Evolutionary conservation across 2,329 filamentous ascomycete species (phyloP).

Genomic region (Nemania diffusa): DNA sequence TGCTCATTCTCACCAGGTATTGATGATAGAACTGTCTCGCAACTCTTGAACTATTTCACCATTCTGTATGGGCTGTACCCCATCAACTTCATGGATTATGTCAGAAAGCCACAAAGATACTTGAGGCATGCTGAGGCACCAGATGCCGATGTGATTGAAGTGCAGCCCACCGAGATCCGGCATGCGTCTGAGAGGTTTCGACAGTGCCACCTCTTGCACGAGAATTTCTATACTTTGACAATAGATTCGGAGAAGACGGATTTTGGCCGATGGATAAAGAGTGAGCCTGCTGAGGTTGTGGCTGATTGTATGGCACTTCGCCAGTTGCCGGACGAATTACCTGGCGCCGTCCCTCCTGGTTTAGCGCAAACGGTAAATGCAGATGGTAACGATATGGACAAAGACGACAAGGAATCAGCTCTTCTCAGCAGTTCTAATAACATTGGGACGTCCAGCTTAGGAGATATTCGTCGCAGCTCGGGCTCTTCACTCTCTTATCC

Average conservation of each 20-base stretch:
- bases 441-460: constrained; percentile 41
- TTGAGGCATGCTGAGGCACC: constrained; percentile 77
- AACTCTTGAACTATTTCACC: constrained; percentile 80
- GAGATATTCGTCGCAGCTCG: constrained; percentile 64
- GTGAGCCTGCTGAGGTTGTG: constrained; percentile 81
- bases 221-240: constrained; percentile 85
- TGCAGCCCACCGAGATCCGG: constrained; percentile 81
- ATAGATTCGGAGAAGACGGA: constrained; percentile 83
- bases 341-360: constrained; percentile 36
- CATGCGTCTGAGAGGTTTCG: constrained; percentile 80
- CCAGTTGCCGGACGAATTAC: constrained; percentile 44
- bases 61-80: constrained; percentile 86
- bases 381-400: constrained; percentile 48
- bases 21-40: constrained; percentile 70
- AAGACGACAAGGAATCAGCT: constrained; percentile 51
- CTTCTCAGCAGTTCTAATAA: constrained; percentile 54
- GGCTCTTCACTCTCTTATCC: constrained; percentile 60
- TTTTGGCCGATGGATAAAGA: constrained; percentile 80
- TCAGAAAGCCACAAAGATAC: constrained; percentile 82
- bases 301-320: constrained; percentile 81
- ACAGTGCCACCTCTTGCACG: constrained; percentile 78
- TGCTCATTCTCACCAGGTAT: constrained; percentile 69
- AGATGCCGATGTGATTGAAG: constrained; percentile 77
- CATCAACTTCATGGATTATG: constrained; percentile 87
- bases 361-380: constrained; percentile 38